Evolutionary conservation across 805 yeast genomes (phyloP).

Genomic region (Ogataea neopini): DNA sequence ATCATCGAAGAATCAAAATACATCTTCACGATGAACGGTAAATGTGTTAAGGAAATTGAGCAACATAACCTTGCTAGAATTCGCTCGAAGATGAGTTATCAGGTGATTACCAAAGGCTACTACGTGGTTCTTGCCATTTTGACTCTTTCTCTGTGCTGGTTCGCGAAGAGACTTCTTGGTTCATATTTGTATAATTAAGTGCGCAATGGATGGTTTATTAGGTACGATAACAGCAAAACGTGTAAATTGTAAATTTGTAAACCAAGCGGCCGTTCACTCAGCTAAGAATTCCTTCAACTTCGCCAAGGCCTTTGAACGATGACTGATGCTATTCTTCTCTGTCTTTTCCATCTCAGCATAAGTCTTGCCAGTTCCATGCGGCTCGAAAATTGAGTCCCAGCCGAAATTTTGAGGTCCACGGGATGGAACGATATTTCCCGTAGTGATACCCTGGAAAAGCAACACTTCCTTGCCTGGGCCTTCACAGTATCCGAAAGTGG

Average conservation of each 20-base stretch:
- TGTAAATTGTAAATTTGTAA: too few species aligned
- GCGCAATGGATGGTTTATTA: neutral
- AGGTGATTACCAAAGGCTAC: conserved; percentile 53
- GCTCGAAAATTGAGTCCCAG: conserved; percentile 91
- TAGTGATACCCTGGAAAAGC: conserved; percentile 81
- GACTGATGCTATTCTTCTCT: conserved; percentile 80
- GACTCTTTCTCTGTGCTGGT: conserved; percentile 36
- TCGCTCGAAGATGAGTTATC: conserved; percentile 54
- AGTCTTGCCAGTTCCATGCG: conserved; percentile 69
- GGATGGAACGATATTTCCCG: conserved; percentile 74
- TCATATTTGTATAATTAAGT: conserved; percentile 13
- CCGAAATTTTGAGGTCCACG: conserved; percentile 87
- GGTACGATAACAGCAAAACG: too few species aligned
- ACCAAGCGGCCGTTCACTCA: too few species aligned
- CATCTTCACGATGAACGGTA: conserved; percentile 63
- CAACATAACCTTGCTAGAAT: conserved; percentile 59
- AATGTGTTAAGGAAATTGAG: conserved; percentile 67
- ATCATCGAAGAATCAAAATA: conserved; percentile 67
- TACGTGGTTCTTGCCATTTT: conserved; percentile 41
- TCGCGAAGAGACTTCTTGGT: conserved; percentile 36
- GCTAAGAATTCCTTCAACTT: conserved; percentile 56
- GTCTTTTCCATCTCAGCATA: conserved; percentile 87
- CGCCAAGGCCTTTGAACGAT: conserved; percentile 80
- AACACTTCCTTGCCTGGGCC: conserved; percentile 74
- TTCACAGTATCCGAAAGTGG: conserved; percentile 89